These are phyloP conservation scores for Antitrichia curtipendula DNA, from an alignment of 225 moss, liverwort and hornwort species.

Conservation along the genomic window DNA sequence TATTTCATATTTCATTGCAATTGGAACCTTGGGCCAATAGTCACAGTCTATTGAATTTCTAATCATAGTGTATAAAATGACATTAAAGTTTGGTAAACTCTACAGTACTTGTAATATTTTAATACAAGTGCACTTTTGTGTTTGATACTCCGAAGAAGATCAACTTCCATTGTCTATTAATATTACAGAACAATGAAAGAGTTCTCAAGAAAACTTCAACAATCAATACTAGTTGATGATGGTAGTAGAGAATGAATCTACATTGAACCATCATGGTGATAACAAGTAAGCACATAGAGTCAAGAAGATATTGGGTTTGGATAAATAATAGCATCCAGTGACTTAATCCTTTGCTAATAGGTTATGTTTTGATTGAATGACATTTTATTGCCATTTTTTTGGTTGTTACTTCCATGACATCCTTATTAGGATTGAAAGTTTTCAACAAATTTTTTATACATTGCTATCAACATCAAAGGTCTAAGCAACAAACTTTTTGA, in stretches of 20 bases:
- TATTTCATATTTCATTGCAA: neutral
- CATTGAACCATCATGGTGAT: fast-evolving
- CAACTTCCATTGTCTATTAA: neutral
- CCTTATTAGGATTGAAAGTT: neutral
- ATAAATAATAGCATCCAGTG: neutral
- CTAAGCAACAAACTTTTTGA: neutral
- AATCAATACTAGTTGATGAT: neutral
- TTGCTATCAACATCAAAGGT: neutral
- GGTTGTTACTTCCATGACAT: neutral
- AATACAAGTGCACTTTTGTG: neutral
- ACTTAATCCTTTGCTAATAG: neutral
- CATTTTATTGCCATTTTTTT: neutral
- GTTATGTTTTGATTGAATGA: neutral
- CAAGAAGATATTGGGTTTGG: neutral
- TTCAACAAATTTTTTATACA: neutral
- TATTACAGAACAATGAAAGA: neutral
- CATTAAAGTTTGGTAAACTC: neutral
- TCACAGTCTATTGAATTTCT: neutral
- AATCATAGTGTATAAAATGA: neutral
- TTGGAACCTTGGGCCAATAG: neutral
- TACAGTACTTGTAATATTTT: neutral
- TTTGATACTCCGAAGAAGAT: neutral
- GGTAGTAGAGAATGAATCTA: neutral
- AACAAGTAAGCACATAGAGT: neutral
- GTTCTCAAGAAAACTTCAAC: neutral